Evolutionary conservation across 768 basidiomycete genomes (phyloP).

Genomic region (Daedaleopsis sinensis): DNA sequence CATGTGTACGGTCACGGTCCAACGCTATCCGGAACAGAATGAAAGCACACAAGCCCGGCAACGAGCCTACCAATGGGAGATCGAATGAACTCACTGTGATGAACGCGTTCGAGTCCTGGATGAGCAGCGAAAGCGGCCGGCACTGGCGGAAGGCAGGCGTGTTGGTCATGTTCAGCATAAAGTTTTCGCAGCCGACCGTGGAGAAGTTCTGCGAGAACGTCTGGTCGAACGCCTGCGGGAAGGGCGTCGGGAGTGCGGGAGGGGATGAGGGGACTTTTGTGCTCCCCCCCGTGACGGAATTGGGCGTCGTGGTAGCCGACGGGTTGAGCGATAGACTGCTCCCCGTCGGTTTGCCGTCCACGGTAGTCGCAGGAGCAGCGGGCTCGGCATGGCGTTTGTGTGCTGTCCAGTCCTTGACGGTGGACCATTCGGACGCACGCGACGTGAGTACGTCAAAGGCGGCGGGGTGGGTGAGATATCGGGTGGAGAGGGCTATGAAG

Average conservation of each 20-base stretch:
- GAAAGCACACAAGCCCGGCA: not conserved
- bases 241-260: conserved; percentile 69
- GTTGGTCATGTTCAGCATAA: conserved; percentile 78
- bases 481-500: conserved; percentile 54
- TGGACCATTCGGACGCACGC: conserved; percentile 12
- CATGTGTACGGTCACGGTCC: not conserved
- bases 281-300: conserved; percentile 35
- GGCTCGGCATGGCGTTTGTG: conserved; percentile 45
- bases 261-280: conserved; percentile 45
- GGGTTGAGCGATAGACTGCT: conserved; percentile 12
- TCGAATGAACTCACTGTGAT: conserved; percentile 46
- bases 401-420: conserved; percentile 39
- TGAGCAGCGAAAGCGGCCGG: conserved; percentile 72
- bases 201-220: conserved; percentile 68
- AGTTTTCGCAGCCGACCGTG: conserved; percentile 61
- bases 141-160: conserved; percentile 66
- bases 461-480: conserved; percentile 51
- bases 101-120: conserved; percentile 57
- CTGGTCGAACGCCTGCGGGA: conserved; percentile 75
- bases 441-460: conserved; percentile 45
- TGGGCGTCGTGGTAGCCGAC: conserved; percentile 15
- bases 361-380: conserved; percentile 7
- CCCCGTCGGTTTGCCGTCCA: conserved; percentile 2
- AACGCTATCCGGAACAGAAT: conserved; percentile 19
- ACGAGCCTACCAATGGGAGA: conserved; percentile 6